Evolutionary conservation across 306 rosid species (phyloP).

Genomic region (Quercus parvula): DNA sequence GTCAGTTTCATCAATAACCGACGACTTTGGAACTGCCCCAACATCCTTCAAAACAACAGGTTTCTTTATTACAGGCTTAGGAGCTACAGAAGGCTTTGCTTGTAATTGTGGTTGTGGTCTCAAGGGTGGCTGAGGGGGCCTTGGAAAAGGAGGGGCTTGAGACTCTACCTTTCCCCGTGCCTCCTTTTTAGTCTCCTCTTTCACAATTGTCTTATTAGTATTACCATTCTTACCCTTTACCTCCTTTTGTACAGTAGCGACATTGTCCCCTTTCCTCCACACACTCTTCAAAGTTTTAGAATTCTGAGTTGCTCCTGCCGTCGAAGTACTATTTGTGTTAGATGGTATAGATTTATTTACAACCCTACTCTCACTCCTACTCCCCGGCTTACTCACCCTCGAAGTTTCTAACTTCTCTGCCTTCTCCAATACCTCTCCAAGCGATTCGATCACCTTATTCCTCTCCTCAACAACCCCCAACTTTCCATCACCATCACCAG

Average conservation of each 20-base stretch:
- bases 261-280: constrained; percentile 93
- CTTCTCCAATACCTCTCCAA: constrained; percentile 95
- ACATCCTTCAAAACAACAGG: constrained; percentile 77
- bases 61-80: constrained; percentile 50
- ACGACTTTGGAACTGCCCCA: constrained; percentile 44
- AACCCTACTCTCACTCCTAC: constrained; percentile 40
- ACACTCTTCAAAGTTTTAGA: constrained; percentile 83
- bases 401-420: constrained; percentile 75
- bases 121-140: constrained; percentile 42
- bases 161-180: constrained; percentile 35
- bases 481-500: constrained; percentile 17
- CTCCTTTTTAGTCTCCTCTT: constrained; percentile 36
- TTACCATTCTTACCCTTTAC: constrained; percentile 44
- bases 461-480: constrained; percentile 50
- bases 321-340: constrained; percentile 27
- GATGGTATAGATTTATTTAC: constrained; percentile 42
- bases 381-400: constrained; percentile 22
- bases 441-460: constrained; percentile 80
- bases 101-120: constrained; percentile 69
- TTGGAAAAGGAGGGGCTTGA: constrained; percentile 37
- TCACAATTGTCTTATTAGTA: constrained; percentile 28
- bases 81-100: constrained; percentile 63
- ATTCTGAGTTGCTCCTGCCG: constrained; percentile 35
- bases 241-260: constrained; percentile 62
- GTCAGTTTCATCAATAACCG: constrained; percentile 28